These are phyloP conservation scores for Castanea mollissima DNA, from an alignment of 306 rosid genomes.

Conservation along the genomic window DNA sequence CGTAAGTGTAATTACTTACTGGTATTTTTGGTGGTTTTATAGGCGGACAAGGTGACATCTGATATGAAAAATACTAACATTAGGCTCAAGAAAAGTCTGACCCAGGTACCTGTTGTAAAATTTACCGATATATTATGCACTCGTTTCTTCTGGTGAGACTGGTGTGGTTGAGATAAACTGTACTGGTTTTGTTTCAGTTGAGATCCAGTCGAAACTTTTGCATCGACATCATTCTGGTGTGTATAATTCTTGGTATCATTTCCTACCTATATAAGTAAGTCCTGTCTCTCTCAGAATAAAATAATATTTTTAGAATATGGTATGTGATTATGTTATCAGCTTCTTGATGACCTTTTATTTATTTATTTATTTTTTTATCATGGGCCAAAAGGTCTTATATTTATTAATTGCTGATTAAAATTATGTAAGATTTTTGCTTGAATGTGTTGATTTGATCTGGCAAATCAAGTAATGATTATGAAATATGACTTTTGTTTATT, in stretches of 20 bases:
- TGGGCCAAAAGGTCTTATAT: background rate
- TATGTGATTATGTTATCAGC: slow-evolving; percentile 3
- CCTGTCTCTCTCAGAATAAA: slow-evolving; percentile 2
- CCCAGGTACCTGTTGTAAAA: slow-evolving; percentile 46
- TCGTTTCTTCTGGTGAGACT: background rate
- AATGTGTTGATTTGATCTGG: background rate
- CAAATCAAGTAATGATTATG: background rate
- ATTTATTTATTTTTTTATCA: background rate
- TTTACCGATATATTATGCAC: slow-evolving; percentile 2
- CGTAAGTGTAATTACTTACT: slow-evolving; percentile 10
- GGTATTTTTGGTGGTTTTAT: slow-evolving; percentile 18
- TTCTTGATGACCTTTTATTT: background rate
- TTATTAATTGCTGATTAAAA: background rate
- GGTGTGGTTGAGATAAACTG: slow-evolving; percentile 12
- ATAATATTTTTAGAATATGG: background rate
- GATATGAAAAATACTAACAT: slow-evolving; percentile 64
- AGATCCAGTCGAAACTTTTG: slow-evolving; percentile 86
- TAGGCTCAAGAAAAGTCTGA: slow-evolving; percentile 70
- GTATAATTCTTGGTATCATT: slow-evolving; percentile 73
- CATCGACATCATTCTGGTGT: slow-evolving; percentile 76
- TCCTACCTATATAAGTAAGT: slow-evolving; percentile 72
- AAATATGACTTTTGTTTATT: background rate
- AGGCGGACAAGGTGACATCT: slow-evolving; percentile 70
- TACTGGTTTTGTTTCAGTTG: slow-evolving; percentile 49
- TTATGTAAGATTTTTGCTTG: background rate